Evolutionary conservation across 306 rosid genomes (phyloP), one percentile per base, ranked within the genome.

Genomic region (Amphicarpaea edgeworthii): DNA sequence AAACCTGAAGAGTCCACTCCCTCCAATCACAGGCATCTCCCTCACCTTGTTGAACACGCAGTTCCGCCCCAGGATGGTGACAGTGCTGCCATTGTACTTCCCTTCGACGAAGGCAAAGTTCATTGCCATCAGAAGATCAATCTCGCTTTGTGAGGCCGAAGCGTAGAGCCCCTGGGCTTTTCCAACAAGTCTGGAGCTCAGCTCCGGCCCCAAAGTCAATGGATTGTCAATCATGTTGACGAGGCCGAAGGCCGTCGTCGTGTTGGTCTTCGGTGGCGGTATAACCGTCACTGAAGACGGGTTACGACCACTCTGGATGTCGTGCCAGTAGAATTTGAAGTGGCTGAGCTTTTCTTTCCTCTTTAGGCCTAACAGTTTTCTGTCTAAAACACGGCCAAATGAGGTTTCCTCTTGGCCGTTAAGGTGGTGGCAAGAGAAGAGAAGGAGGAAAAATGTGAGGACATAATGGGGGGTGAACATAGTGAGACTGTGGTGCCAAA

Each of bases 1-100:
- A 77, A 93, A 89, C 23, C 97, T 47, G 83, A 93, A 93, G 38
- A 89, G 83, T 0, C 98, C 96, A 58, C 92, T 89, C 0, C 98
- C 97, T 9, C 96, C 93, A 32, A 89, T 77, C 62, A 91, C 91
- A 4, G 97, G 93, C 96, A 93, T 83, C 58, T 91, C 96, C 62
- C 96, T 86, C 4, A 83, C 86, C 24, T 76, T 83, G 1, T 84
- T 4, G 55, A 83, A 66, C 0, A 89, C 83, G 0, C 80, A 70
- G 64, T 91, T 91, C 76, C 96, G 81, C 2, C 98, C 98, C 64
- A 93, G 23, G 4, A 90, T 61, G 0, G 92, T 85, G 28, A 90
- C 34, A 7, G 86, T 83, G 75, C 98, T 93, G 0, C 97, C 98
- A 34, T 89, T 93, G 45, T 93, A 91, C 37, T 93, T 93, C 8